Evolutionary conservation across 257 asterid genomes (phyloP), one percentile per base, ranked within the genome.

Genomic region (Rubia yunnanensis): DNA sequence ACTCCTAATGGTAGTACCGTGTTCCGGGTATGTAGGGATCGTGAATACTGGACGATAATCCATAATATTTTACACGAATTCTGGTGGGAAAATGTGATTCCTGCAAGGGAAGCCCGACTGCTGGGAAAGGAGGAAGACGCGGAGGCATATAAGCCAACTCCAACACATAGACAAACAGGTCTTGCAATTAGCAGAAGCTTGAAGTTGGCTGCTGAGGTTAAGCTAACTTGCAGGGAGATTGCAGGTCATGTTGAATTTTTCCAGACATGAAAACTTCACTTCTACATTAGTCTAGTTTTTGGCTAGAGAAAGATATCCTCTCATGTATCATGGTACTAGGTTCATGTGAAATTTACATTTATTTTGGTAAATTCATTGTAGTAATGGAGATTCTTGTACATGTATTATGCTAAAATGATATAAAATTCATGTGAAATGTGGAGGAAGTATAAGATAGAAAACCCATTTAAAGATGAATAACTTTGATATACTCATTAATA

Each of bases 1-100:
- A 44, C 52, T 44, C 52, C 52, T 3, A 44, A 44, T 15, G 52
- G 52, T 4, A 44, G 52, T 17, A 44, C 52, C 17, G 52, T 44
- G 14, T 44, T 44, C 7, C 52, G 52, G 20, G 52, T 44, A 44
- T 44, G 52, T 44, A 44, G 52, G n/a, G 52, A 44, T 17, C 8
- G 52, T n/a, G 52, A 44, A 44, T 44, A 44, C 52, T 44, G 52
- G 52, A 44, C 52, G 8, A 14, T 44, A 20, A 44, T 44, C 8
- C 52, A 44, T 44, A 44, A 44, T 20, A 44, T 44, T 17, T 76
- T 90, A 70, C 74, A 84, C 1, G 96, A 94, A 83, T 94, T 90
- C 80, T 94, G 97, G 99, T 94, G 95, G 95, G 91, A 88, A 75
- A 88, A 90, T 22, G 95, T 94, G 61, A 65, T 94, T 72, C 95